Base-by-base conservation (phyloP, 1,284 basidiomycete species). In the Grifola frondosa region DNA sequence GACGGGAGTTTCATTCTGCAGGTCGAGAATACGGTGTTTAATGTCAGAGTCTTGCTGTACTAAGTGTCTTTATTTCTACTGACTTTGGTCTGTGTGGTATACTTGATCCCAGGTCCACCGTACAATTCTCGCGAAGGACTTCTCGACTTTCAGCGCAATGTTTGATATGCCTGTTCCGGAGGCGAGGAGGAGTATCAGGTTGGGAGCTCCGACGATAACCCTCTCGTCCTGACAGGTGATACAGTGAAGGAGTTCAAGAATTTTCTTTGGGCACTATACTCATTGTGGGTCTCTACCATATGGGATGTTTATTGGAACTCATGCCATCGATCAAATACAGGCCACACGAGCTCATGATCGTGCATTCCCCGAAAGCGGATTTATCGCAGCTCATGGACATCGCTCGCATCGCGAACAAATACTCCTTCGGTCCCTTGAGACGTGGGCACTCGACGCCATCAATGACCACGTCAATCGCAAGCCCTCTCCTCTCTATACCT, bases 161-260 rank as follows among this genome's bases (percentile, higher is more conserved):
- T 85, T 87, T 57, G 70, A 72, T 8, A 61, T 87, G 17, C 82
- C 84, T 8, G 21, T 36, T 2, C 26, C 38, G 38, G 52, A 17
- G 55, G 67, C 33, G 60, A 58, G 8, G 62, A 57, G 3, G 83
- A 87, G 53, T n/a, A n/a, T n/a, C n/a, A n/a, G n/a, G n/a, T n/a
- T n/a, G 84, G 84, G 6, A 60, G 54, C 11, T 77, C 77, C 7
- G 84, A 87, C 52, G 71, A 74, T n/a, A 73, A 77, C 45, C 84
- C 84, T 2, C 75, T 87, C 31, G 49, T 77, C 20, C 66, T 86
- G 24, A 60, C 62, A 6, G 83, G 82, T 2, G 83, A 86, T 50
- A 77, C 73, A 0, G 69, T 74, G 5, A 57, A 68, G 3, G 80
- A 85, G 57, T 86, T 87, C 56, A 73, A 74, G 38, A 73, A 80